Evolutionary conservation across 495 filamentous ascomycete genomes (phyloP).

Genomic region (Massariosphaeria phaeospora): DNA sequence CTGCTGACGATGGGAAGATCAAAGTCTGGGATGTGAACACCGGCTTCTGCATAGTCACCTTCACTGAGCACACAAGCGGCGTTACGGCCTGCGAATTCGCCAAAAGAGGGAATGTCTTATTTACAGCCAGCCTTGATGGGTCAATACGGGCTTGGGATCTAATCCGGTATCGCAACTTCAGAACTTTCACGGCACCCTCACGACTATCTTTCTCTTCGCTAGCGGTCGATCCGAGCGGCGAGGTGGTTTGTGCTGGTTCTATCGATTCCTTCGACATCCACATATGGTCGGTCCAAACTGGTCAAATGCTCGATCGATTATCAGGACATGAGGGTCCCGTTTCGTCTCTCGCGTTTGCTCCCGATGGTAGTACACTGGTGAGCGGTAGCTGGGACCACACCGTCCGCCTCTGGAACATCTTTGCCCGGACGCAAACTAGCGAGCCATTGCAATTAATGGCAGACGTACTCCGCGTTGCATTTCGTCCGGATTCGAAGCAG

Average conservation of each 20-base stretch:
- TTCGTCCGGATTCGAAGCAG: slow-evolving; percentile 86
- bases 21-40: slow-evolving; percentile 97
- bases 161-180: slow-evolving; percentile 91
- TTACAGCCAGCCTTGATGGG: slow-evolving; percentile 89
- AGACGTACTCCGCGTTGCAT: slow-evolving; percentile 80
- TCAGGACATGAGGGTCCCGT: slow-evolving; percentile 93
- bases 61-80: slow-evolving; percentile 91
- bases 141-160: slow-evolving; percentile 95
- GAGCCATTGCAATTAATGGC: slow-evolving; percentile 87
- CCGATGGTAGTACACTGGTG: slow-evolving; percentile 73
- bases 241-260: slow-evolving; percentile 91
- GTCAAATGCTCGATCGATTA: slow-evolving; percentile 85
- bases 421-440: slow-evolving; percentile 85
- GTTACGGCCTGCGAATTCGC: slow-evolving; percentile 95
- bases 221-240: slow-evolving; percentile 93
- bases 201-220: slow-evolving; percentile 86
- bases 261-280: slow-evolving; percentile 95
- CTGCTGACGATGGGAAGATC: slow-evolving; percentile 93
- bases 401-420: slow-evolving; percentile 91
- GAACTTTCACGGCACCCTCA: slow-evolving; percentile 90
- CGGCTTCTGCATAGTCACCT: slow-evolving; percentile 95
- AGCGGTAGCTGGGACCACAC: slow-evolving; percentile 96
- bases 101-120: slow-evolving; percentile 88
- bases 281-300: slow-evolving; percentile 97
- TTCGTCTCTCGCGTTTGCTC: slow-evolving; percentile 78